Evolutionary conservation across 306 rosid genomes (phyloP), one percentile per base, ranked within the genome.

Genomic region (Castanopsis chinensis): DNA sequence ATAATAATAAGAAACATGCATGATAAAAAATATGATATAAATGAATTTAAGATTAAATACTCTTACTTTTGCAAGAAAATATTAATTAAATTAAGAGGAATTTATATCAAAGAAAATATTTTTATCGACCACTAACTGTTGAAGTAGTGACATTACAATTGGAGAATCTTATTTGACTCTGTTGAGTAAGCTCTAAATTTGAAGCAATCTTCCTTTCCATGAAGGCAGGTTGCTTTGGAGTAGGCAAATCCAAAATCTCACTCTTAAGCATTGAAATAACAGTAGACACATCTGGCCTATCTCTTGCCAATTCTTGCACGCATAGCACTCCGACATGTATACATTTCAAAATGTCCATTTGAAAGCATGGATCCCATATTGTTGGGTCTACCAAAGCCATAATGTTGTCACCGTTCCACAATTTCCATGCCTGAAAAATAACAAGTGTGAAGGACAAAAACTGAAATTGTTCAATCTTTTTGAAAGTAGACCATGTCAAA

Each of bases 251-350:
- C 3, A 23, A 41, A 14, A 79, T 77, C 63, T 77, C 86, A 69
- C 84, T 73, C 0, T 53, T 77, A 23, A 86, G 82, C 82, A 86
- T 79, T 6, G 72, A 69, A 53, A 64, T n/a, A 0, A 82, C 61
- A 1, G 73, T 72, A 0, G 84, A 60, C 80, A 79, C 61, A 4
- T 5, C 57, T 1, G 86, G 86, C 15, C 86, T 79, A 0, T 82
- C 82, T 60, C 51, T 79, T 21, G 82, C 75, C 20, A 67, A 6
- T 60, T 85, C 89, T 76, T 85, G 86, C 20, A 76, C 84, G 54
- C 82, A 79, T 0, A 82, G 10, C 21, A 82, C 73, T 19, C 89
- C 89, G 0, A 86, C 74, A 17, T 86, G 81, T 55, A 61, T 63
- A 83, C 86, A 83, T 20, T 80, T 82, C 28, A 54, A 9, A 6